These are phyloP conservation scores for Pouteria campechiana DNA, from an alignment of 179 eudicot species.

Conservation along the genomic window DNA sequence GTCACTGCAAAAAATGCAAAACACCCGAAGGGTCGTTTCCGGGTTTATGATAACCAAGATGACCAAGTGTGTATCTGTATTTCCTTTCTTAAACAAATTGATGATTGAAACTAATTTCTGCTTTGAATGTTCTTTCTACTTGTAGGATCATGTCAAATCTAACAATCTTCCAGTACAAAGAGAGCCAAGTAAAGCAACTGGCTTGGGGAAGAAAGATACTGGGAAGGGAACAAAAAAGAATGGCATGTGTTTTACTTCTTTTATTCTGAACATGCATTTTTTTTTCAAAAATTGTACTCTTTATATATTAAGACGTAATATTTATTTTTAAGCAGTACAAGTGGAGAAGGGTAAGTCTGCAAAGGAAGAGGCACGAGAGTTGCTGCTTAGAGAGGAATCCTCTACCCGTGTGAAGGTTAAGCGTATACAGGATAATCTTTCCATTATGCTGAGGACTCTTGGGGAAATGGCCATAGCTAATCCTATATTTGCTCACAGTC, in stretches of 20 bases:
- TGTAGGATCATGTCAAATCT: constrained; percentile 52
- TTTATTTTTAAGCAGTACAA: constrained; percentile 4
- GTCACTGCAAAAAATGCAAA: constrained; percentile 43
- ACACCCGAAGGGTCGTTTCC: constrained; percentile 47
- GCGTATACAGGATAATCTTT: constrained; percentile 59
- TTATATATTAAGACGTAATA: background rate
- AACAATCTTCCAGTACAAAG: constrained; percentile 43
- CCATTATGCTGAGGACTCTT: constrained; percentile 62
- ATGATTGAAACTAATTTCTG: background rate
- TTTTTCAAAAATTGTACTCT: background rate
- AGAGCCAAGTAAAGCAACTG: constrained; percentile 37
- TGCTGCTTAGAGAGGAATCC: constrained; percentile 77
- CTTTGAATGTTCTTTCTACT: background rate
- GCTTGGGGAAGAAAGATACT: constrained; percentile 51
- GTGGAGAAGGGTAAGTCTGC: constrained; percentile 85
- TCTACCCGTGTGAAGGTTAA: constrained; percentile 50
- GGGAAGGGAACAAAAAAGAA: constrained; percentile 54
- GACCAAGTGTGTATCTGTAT: constrained; percentile 9
- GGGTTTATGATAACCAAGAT: constrained; percentile 52
- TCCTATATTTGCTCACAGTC: constrained; percentile 92
- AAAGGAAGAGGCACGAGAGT: constrained; percentile 96
- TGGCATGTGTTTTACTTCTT: constrained; percentile 22
- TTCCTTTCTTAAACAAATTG: constrained; percentile 1
- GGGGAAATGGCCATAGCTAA: constrained; percentile 90
- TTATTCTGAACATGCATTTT: background rate